Evolutionary conservation across 495 filamentous ascomycete genomes (phyloP).

Genomic region (Peziza echinospora): DNA sequence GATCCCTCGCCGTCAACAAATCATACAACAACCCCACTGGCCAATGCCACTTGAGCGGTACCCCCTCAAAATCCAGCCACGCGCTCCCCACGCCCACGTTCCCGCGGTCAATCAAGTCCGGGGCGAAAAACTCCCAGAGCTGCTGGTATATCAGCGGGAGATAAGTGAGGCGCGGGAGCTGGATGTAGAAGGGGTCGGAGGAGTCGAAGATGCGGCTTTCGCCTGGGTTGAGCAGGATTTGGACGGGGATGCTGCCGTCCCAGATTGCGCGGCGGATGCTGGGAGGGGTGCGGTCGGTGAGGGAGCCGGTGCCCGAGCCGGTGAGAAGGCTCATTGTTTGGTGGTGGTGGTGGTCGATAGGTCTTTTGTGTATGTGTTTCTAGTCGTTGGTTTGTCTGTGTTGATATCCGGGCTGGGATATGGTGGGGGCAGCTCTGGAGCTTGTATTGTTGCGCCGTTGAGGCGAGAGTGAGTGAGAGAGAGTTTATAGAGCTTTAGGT

Average conservation of each 20-base stretch:
- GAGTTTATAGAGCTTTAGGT: too few species aligned
- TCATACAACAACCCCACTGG: conserved; percentile 76
- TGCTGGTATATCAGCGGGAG: conserved; percentile 56
- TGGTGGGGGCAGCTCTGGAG: too few species aligned
- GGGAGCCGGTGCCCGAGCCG: too few species aligned
- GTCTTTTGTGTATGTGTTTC: too few species aligned
- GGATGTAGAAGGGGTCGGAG: conserved; percentile 24
- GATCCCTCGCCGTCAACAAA: conserved; percentile 50
- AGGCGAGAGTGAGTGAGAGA: too few species aligned
- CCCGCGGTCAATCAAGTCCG: conserved; percentile 44
- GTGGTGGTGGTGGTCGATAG: background rate
- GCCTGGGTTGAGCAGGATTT: conserved; percentile 16
- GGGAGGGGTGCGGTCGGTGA: background rate
- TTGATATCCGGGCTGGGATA: too few species aligned
- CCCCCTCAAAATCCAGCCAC: conserved; percentile 54
- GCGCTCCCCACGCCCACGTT: conserved; percentile 32
- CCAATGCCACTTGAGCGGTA: conserved; percentile 75
- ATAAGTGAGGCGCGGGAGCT: conserved; percentile 47
- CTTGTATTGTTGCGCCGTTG: too few species aligned
- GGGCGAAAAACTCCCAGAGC: conserved; percentile 53
- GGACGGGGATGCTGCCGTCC: conserved; percentile 17
- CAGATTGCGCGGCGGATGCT: conserved; percentile 15
- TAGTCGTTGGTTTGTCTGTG: too few species aligned
- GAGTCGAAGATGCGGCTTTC: conserved; percentile 15
- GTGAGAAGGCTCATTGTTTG: background rate